These are phyloP conservation scores for Punica granatum DNA, from an alignment of 345 rosid genomes.

Conservation along the genomic window DNA sequence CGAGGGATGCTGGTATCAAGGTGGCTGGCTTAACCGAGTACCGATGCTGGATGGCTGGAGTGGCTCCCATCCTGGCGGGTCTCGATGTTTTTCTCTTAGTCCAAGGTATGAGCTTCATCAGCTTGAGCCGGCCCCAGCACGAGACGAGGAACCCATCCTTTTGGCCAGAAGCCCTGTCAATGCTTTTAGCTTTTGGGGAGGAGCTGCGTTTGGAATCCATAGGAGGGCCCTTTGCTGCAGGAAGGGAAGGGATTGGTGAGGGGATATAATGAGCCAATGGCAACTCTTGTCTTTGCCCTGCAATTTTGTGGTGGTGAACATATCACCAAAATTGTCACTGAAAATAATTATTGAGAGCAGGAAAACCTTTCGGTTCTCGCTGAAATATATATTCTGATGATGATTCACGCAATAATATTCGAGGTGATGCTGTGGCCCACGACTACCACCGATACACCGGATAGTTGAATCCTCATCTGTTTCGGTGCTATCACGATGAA, in stretches of 20 bases:
- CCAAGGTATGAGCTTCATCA: conserved; percentile 3
- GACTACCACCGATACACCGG: no score
- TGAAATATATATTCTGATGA: neutral
- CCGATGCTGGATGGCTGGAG: neutral
- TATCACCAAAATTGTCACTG: no score
- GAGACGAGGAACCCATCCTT: neutral
- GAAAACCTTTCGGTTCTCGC: no score
- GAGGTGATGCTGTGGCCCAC: no score
- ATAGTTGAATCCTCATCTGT: no score
- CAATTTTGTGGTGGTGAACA: neutral
- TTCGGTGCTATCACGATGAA: no score
- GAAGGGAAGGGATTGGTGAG: neutral
- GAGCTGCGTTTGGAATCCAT: neutral
- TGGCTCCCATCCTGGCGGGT: neutral
- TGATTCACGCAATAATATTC: neutral
- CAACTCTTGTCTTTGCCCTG: neutral
- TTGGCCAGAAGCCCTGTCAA: neutral
- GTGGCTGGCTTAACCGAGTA: neutral
- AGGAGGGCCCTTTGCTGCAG: neutral
- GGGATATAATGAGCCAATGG: neutral
- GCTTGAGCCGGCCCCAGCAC: conserved; percentile 1
- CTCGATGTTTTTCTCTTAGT: conserved; percentile 1
- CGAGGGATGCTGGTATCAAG: neutral
- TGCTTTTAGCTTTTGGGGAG: neutral
- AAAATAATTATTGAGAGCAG: no score